These are phyloP conservation scores for Nemania sp. DNA, from an alignment of 2,329 filamentous ascomycete species.

Conservation along the genomic window DNA sequence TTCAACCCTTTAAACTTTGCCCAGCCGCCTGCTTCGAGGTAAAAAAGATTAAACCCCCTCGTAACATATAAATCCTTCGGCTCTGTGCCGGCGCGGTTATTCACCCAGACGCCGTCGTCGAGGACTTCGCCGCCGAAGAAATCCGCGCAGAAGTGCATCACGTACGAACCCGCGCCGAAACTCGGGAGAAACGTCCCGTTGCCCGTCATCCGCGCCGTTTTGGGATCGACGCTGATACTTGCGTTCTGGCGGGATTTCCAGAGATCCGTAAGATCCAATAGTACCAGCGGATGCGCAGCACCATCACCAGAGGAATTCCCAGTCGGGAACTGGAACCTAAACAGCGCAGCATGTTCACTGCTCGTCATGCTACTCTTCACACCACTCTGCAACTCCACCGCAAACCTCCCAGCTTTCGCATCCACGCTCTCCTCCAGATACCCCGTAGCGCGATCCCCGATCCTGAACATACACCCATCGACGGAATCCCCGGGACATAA, in stretches of 20 bases:
- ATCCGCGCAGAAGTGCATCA: constrained; percentile 63
- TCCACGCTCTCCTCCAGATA: constrained; percentile 47
- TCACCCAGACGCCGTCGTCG: constrained; percentile 46
- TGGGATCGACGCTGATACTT: constrained; percentile 51
- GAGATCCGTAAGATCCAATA: constrained; percentile 64
- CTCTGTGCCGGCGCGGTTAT: constrained; percentile 44
- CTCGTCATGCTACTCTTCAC: constrained; percentile 63
- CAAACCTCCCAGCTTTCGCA: constrained; percentile 60
- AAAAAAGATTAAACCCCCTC: constrained; percentile 48
- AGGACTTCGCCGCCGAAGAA: constrained; percentile 50
- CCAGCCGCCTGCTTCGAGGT: constrained; percentile 56
- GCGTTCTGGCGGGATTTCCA: constrained; percentile 55
- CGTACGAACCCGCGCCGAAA: constrained; percentile 63
- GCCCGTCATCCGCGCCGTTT: constrained; percentile 58
- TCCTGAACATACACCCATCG: constrained; percentile 59
- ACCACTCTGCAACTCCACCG: constrained; percentile 55
- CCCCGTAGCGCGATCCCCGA: constrained; percentile 48
- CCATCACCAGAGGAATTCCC: constrained; percentile 38
- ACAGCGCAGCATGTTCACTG: constrained; percentile 64
- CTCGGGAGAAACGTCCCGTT: constrained; percentile 62
- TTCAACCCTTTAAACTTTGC: constrained; percentile 52
- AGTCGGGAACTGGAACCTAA: constrained; percentile 59
- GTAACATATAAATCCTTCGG: constrained; percentile 44
- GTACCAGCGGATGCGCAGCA: constrained; percentile 51
- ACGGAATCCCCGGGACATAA: constrained; percentile 51